Evolutionary conservation across 2,329 filamentous ascomycete species (phyloP), one percentile per base, ranked within the genome.

Genomic region (Penicillium griseofulvum): DNA sequence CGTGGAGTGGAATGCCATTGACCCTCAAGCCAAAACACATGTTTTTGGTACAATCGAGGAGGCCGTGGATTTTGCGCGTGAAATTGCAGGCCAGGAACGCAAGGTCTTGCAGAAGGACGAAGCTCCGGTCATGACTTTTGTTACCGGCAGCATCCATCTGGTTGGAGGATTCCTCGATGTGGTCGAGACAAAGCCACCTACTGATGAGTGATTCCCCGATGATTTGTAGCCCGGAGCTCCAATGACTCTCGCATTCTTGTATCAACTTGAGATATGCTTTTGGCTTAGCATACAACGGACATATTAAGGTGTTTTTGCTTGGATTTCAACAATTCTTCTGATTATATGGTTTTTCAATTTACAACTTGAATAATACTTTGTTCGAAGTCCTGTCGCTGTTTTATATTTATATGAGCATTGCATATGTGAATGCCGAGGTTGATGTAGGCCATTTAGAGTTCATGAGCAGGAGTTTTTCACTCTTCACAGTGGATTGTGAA

Each of bases 111-210:
- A 60, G 24, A 65, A 68, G n/a, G 64, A 71, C 24, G 70, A 75
- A 48, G 63, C 70, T 3, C 79, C 79, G 47, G 78, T 85, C 16
- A 83, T 85, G 69, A 84, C 87, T 0, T 75, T 96, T 52, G 86
- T 90, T 10, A 96, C 91, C 14, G 91, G 91, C 2, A 95, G 90
- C 70, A 75, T 96, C 67, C 88, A 96, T 78, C 80, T 96, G 37
- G 90, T 92, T 1, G 91, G 91, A 8, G 89, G 88, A 11, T 78
- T 91, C 43, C 76, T 96, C 49, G 87, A 89, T 70, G 85, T 89
- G 1, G 72, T 95, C 55, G 90, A 89, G 59, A 75, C 73, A 6
- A 75, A 74, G 51, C 66, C 68, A 22, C 63, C 38, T 49, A 58
- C 41, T 6, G 52, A 59, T 48, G 52, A 49, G 49, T 56, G 17